phyloP scores from a whole-genome alignment of 2,329 filamentous ascomycete genomes.

The Leptosphaerulina australis region DNA sequence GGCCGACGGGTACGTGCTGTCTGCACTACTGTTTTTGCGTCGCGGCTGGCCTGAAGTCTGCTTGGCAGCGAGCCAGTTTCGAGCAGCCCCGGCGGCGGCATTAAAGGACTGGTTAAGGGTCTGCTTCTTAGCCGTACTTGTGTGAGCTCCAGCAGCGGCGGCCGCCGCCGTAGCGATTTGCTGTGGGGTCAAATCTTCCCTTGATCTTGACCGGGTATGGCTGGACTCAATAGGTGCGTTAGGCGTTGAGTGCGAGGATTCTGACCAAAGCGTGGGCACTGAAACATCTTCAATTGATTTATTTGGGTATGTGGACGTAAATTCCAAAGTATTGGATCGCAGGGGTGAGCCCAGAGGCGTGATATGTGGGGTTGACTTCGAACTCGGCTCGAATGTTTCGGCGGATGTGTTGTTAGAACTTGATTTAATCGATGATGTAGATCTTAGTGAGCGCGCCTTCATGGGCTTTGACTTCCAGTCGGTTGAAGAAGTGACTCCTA shows the following conservation, averaged over 20 bases:
- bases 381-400: conserved; percentile 60
- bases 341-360: conserved; percentile 59
- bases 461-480: conserved; percentile 26
- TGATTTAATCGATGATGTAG: conserved; percentile 69
- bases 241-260: conserved; percentile 22
- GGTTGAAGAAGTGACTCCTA: conserved; percentile 33
- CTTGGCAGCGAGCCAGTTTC: conserved; percentile 63
- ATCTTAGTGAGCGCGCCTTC: conserved; percentile 63
- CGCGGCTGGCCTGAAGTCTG: conserved; percentile 42
- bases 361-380: conserved; percentile 65
- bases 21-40: conserved; percentile 20
- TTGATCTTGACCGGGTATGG: conserved; percentile 25
- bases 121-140: conserved; percentile 25
- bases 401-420: conserved; percentile 70
- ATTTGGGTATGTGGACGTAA: conserved; percentile 17
- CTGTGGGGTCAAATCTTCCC: conserved; percentile 27
- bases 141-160: conserved; percentile 27
- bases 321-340: conserved; percentile 40
- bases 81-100: conserved; percentile 62
- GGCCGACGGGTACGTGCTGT: conserved; percentile 17
- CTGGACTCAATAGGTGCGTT: conserved; percentile 8
- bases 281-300: conserved; percentile 28
- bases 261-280: conserved; percentile 33
- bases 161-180: conserved; percentile 32
- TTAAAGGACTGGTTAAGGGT: conserved; percentile 47